Evolutionary conservation across 2,329 filamentous ascomycete species (phyloP).

Genomic region (Plectosphaerella cucumerina): DNA sequence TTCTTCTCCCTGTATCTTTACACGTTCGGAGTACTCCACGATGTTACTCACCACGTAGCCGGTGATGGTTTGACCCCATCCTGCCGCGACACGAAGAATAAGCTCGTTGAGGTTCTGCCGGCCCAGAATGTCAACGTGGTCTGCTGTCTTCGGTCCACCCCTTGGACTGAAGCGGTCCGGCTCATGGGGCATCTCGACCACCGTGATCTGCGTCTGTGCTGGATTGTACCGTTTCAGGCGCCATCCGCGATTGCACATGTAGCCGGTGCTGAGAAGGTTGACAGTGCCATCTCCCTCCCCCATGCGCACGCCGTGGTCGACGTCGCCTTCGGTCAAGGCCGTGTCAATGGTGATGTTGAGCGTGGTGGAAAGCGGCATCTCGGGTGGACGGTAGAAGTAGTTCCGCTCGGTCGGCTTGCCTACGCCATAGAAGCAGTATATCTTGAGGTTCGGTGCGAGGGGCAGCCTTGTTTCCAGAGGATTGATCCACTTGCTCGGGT

Average conservation of each 20-base stretch:
- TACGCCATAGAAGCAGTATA: conserved; percentile 96
- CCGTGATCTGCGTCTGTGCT: conserved; percentile 72
- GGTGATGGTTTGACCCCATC: conserved; percentile 73
- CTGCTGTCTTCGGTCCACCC: conserved; percentile 66
- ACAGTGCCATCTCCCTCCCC: conserved; percentile 97
- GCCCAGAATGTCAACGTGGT: conserved; percentile 95
- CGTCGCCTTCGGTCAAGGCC: conserved; percentile 50
- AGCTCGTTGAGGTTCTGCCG: conserved; percentile 86
- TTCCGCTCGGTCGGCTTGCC: conserved; percentile 90
- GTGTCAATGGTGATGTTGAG: conserved; percentile 75
- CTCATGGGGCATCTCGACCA: conserved; percentile 95
- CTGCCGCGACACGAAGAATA: conserved; percentile 80
- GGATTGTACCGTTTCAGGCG: conserved; percentile 92
- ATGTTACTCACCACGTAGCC: conserved; percentile 81
- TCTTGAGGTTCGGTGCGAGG: conserved; percentile 81
- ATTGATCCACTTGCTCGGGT: conserved; percentile 86
- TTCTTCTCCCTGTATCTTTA: conserved; percentile 72
- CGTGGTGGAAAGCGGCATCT: conserved; percentile 59
- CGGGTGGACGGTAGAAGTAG: conserved; percentile 79
- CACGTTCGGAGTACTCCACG: conserved; percentile 72
- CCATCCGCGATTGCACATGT: conserved; percentile 98
- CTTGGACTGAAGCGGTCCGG: conserved; percentile 87
- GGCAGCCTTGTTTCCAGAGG: conserved; percentile 86
- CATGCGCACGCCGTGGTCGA: conserved; percentile 89
- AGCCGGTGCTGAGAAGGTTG: conserved; percentile 84